Conservation (phyloP, 305 asterid genomes). For the Fraxinus sp. region DNA sequence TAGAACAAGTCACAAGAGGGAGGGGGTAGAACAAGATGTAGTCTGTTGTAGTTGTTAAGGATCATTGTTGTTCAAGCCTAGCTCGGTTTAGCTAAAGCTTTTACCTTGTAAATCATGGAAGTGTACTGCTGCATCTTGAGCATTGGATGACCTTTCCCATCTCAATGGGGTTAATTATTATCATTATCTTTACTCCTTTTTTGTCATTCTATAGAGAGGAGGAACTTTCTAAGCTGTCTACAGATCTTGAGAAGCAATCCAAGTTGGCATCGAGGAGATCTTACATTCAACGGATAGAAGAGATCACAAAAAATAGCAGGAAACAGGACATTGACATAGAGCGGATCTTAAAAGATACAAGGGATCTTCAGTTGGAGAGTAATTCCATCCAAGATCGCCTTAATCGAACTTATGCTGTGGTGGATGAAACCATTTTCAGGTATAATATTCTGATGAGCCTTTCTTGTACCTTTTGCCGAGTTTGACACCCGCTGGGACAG, state of each 20-base stretch:
- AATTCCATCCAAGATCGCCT: constrained; percentile 78
- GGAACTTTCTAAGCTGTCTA: constrained; percentile 45
- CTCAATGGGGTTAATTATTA: background rate
- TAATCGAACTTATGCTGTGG: constrained; percentile 63
- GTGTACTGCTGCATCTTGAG: constrained; percentile 13
- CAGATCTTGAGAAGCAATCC: constrained; percentile 57
- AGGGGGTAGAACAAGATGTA: background rate
- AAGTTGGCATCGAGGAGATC: constrained; percentile 53
- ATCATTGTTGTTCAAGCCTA: background rate
- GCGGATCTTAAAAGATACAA: constrained; percentile 63
- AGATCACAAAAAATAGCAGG: constrained; percentile 81
- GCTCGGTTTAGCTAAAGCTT: background rate
- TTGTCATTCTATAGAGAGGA: constrained; percentile 48
- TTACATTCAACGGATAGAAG: constrained; percentile 62
- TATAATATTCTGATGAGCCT: constrained; percentile 19
- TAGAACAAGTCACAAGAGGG: background rate
- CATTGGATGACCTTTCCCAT: background rate
- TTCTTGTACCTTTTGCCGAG: background rate
- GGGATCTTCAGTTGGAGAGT: constrained; percentile 84
- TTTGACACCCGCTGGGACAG: background rate
- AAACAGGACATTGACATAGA: constrained; percentile 76
- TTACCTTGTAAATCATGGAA: constrained; percentile 6
- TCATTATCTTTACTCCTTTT: background rate
- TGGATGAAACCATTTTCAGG: constrained; percentile 73
- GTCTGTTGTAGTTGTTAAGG: background rate